These are phyloP conservation scores for Camelina sativa DNA, from an alignment of 345 rosid genomes.

Conservation along the genomic window DNA sequence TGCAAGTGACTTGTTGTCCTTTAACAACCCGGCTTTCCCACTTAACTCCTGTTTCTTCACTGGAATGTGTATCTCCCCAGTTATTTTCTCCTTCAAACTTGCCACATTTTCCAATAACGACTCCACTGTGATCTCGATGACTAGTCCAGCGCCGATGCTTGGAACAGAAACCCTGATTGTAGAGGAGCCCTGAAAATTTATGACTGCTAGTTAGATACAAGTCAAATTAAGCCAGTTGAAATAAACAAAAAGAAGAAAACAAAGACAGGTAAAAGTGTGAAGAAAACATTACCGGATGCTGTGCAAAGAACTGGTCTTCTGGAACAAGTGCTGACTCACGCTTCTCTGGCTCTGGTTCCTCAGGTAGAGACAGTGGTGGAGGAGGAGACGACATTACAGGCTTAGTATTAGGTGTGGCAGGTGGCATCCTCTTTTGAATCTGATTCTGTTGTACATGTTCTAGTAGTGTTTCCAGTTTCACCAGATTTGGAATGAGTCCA, in stretches of 20 bases:
- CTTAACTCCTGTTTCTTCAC: no score
- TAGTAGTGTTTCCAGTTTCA: neutral
- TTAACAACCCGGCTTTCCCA: no score
- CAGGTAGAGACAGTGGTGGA: no score
- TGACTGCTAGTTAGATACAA: constrained; percentile 43
- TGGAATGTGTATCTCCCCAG: no score
- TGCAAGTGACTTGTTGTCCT: no score
- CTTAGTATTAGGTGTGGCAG: neutral
- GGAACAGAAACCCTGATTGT: constrained; percentile 27
- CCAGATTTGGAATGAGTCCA: neutral
- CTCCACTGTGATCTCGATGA: no score
- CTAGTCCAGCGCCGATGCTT: no score
- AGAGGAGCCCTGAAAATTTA: constrained; percentile 53
- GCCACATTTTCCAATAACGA: no score
- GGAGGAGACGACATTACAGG: no score
- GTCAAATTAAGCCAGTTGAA: neutral
- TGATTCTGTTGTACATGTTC: no score
- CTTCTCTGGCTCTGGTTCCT: no score
- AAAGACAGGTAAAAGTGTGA: neutral
- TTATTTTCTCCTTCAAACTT: no score
- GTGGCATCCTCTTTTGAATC: neutral
- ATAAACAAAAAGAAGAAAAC: neutral
- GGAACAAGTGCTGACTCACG: constrained; percentile 52
- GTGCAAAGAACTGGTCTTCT: constrained; percentile 43
- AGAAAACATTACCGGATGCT: neutral